Conservation (phyloP, 2,329 filamentous ascomycete genomes). For the Rugonectria rugulosa region DNA sequence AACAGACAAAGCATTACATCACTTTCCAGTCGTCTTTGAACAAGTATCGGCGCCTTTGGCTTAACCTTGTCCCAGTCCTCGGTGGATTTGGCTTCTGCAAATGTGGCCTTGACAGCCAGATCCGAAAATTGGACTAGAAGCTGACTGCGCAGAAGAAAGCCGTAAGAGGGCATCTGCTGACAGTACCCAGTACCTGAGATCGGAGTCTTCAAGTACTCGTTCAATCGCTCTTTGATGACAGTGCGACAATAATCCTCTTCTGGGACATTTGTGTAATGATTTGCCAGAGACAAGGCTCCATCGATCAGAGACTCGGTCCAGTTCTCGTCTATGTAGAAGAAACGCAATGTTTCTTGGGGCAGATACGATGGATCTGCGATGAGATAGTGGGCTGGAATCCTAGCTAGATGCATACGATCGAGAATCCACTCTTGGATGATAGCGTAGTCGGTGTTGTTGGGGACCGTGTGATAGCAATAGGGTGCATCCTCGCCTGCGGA, state of each 20-base stretch:
- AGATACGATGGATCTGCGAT: slow-evolving; percentile 44
- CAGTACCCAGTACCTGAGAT: background rate
- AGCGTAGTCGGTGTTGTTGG: slow-evolving; percentile 43
- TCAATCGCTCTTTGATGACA: background rate
- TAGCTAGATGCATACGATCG: slow-evolving; percentile 44
- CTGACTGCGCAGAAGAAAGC: background rate
- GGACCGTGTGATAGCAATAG: slow-evolving; percentile 39
- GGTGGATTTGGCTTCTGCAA: background rate
- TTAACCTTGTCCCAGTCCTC: background rate
- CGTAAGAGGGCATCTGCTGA: background rate
- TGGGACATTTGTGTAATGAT: slow-evolving; percentile 20
- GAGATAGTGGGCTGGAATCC: slow-evolving; percentile 49
- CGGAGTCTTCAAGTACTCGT: background rate
- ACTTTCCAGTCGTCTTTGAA: background rate
- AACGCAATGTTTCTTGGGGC: slow-evolving; percentile 44
- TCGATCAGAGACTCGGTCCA: slow-evolving; percentile 51
- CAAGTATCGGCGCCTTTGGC: background rate
- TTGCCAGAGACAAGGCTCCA: slow-evolving; percentile 48
- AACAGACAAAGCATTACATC: background rate
- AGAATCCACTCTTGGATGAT: slow-evolving; percentile 45
- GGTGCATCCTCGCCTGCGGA: background rate
- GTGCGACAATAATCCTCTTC: background rate
- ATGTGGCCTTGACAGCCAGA: background rate
- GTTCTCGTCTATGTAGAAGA: slow-evolving; percentile 48
- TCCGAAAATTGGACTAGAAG: background rate